Evolutionary conservation across 2,329 filamentous ascomycete genomes (phyloP).

Genomic region (Penicillium sclerotiorum): DNA sequence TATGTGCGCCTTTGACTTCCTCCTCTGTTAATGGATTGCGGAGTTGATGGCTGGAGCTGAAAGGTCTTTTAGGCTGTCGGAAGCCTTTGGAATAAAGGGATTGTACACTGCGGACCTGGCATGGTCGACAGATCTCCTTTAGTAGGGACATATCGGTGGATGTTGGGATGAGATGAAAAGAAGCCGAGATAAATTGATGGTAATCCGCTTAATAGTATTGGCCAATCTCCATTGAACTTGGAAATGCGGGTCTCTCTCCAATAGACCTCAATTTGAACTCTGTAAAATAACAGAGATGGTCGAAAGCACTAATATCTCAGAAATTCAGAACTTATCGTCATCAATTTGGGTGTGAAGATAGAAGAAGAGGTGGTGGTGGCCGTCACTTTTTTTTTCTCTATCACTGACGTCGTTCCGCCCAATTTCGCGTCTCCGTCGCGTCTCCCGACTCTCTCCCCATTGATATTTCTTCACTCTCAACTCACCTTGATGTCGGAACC

Average conservation of each 20-base stretch:
- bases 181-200: conserved; percentile 12
- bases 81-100: conserved; percentile 3
- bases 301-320: too few relatives aligned
- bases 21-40: conserved; percentile 28
- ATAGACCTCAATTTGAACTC: too few relatives aligned
- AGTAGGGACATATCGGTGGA: conserved; percentile 24
- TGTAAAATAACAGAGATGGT: too few relatives aligned
- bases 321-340: too few relatives aligned
- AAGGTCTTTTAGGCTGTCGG: conserved; percentile 25
- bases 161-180: conserved; percentile 3
- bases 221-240: conserved; percentile 3
- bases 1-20: conserved; percentile 58
- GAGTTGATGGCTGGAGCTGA: conserved; percentile 26
- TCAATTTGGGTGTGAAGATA: not conserved
- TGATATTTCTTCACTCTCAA: conserved; percentile 6
- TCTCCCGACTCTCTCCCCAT: conserved; percentile 25
- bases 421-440: conserved; percentile 35
- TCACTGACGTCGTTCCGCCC: conserved; percentile 34
- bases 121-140: conserved; percentile 24
- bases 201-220: conserved; percentile 25
- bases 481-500: conserved; percentile 9
- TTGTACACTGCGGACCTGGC: conserved; percentile 19
- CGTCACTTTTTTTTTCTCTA: conserved; percentile 18
- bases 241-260: not conserved
- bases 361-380: not conserved